A percentile compares a stretch with the other conserved stretches of the same genome.
phyloP scores from a whole-genome alignment of 129 eudicot species.

The Artemisia annua region DNA sequence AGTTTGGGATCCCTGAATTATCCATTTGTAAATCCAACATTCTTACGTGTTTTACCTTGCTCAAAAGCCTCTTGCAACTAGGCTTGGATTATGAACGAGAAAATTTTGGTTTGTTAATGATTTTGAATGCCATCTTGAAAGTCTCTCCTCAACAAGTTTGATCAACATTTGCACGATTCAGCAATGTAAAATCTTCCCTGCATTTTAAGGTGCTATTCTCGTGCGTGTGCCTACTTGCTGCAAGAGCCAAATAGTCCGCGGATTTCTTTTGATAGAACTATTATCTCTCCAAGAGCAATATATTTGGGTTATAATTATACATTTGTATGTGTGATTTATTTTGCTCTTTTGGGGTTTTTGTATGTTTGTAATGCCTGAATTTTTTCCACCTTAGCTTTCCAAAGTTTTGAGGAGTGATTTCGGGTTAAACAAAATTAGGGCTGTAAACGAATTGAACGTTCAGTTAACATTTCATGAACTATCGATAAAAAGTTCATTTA shows the following conservation, averaged over 20 bases:
- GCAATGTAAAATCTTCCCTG: not conserved
- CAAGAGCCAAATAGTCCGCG: not conserved
- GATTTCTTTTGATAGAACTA: too few species aligned
- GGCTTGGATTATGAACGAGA: not conserved
- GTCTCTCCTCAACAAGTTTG: too few species aligned
- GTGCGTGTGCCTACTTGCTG: not conserved
- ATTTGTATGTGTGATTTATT: not conserved
- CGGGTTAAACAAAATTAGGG: too few species aligned
- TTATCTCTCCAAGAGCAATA: not conserved
- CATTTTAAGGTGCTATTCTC: not conserved
- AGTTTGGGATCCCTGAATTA: too few species aligned
- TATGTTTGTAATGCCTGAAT: too few species aligned
- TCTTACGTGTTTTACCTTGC: not conserved
- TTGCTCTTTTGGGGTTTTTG: not conserved
- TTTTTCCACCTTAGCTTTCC: too few species aligned
- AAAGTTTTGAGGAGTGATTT: too few species aligned
- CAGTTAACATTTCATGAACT: too few species aligned
- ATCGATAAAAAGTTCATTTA: too few species aligned
- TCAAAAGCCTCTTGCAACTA: not conserved
- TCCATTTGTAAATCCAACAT: too few species aligned
- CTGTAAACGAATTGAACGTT: too few species aligned
- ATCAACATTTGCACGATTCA: not conserved
- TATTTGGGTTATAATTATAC: not conserved
- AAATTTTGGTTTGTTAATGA: not conserved
- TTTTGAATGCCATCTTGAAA: not conserved